Evolutionary conservation across 164 flowering plant species (phyloP), one percentile per base, ranked within the genome.

Genomic region (Paratinospora sagittata): DNA sequence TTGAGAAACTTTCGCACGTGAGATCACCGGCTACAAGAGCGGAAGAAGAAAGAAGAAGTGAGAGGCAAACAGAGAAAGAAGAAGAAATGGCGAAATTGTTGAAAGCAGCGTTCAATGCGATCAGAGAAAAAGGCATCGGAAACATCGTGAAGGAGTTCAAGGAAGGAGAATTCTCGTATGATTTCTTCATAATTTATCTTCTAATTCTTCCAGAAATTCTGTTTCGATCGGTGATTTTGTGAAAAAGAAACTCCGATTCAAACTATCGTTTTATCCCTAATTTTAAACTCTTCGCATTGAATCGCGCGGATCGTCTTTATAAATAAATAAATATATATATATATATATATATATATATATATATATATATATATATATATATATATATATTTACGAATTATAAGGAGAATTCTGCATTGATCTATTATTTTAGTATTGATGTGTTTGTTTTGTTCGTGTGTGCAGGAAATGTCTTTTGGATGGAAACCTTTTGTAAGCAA

Each of bases 401-500:
- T 65, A 9, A n/a, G 27, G 24, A 6, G 0, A 65, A 55, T 36
- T n/a, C n/a, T n/a, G n/a, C n/a, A n/a, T n/a, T n/a, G n/a, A n/a
- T n/a, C n/a, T n/a, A n/a, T n/a, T n/a, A n/a, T n/a, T n/a, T 34
- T 27, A 0, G 16, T 27, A 13, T 66, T 63, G 39, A 24, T 55
- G 24, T n/a, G 6, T 55, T 21, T 55, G 24, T 55, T 55, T 21
- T 55, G 7, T 19, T 19, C 23, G 19, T 8, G 7, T 55, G 52
- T 81, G 74, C 92, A 91, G 98, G 86, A 89, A 30, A 34, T 84
- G 87, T 72, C 83, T 93, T 65, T 3, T 61, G 0, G 98, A 93
- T 80, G 98, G 98, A 72, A 93, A 93, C 78, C 86, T 93, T 37
- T 57, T 89, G 98, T 93, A 86, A 89, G 98, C 85, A 13, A 47